These are phyloP conservation scores for Coniosporium apollinis DNA, from an alignment of 495 filamentous ascomycete species.

Conservation along the genomic window DNA sequence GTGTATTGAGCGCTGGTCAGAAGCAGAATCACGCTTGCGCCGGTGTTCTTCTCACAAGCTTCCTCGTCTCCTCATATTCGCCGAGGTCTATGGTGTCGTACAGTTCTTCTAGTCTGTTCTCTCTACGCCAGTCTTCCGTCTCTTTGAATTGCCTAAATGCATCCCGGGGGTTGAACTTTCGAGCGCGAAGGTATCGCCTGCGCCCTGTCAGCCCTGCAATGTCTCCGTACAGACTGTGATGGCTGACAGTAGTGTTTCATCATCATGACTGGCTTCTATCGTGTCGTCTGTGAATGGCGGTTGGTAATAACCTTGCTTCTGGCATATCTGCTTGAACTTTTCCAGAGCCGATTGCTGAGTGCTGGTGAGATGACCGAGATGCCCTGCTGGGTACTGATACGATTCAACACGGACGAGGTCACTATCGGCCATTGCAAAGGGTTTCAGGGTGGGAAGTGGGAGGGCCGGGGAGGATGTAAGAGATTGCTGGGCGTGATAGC, in stretches of 20 bases:
- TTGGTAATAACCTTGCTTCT: conserved; percentile 48
- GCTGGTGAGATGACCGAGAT: conserved; percentile 53
- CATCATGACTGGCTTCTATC: conserved; percentile 47
- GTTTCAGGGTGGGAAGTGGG: not conserved
- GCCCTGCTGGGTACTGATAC: conserved; percentile 34
- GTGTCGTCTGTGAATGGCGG: conserved; percentile 28
- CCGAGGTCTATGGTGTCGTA: conserved; percentile 42
- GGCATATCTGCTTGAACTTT: conserved; percentile 49
- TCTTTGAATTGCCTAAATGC: conserved; percentile 75
- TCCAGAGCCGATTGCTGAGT: conserved; percentile 47
- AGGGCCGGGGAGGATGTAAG: conserved; percentile 1
- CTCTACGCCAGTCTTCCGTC: conserved; percentile 72
- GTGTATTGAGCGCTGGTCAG: conserved; percentile 5
- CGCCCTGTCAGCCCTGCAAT: conserved; percentile 2
- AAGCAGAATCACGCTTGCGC: not conserved
- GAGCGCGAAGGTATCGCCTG: conserved; percentile 67
- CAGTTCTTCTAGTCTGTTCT: conserved; percentile 37
- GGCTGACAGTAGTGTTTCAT: conserved; percentile 64
- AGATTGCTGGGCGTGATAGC: not conserved
- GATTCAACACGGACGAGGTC: conserved; percentile 15
- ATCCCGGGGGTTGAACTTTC: conserved; percentile 52
- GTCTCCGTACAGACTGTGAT: not conserved
- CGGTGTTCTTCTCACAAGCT: conserved; percentile 39
- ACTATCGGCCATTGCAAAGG: conserved; percentile 11
- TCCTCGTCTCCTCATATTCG: conserved; percentile 61